Percentiles rank a stretch among this genome's conserved stretches.
phyloP scores from a whole-genome alignment of 495 filamentous ascomycete genomes.

The Neurospora tetraspora region DNA sequence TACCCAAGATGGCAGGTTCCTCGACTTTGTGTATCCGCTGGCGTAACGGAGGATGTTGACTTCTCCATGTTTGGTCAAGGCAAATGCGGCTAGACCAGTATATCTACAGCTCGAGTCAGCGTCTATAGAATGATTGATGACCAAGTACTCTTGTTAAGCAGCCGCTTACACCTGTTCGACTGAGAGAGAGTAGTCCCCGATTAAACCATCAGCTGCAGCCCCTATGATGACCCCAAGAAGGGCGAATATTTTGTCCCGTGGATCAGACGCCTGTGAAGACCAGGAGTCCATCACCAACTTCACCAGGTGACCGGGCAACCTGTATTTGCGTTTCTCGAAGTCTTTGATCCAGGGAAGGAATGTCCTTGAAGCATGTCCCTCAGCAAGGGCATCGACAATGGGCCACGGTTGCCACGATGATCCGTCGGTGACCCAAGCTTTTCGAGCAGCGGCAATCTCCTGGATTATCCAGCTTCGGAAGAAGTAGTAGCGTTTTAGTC shows the following conservation, averaged over 20 bases:
- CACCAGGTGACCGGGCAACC: slow-evolving; percentile 6
- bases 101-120: slow-evolving; percentile 3
- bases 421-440: slow-evolving; percentile 11
- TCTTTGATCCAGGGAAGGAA: slow-evolving; percentile 11
- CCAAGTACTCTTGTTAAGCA: background rate
- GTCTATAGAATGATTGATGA: background rate
- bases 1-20: slow-evolving; percentile 14
- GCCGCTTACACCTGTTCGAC: slow-evolving; percentile 8
- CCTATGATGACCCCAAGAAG: slow-evolving; percentile 14
- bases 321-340: slow-evolving; percentile 8
- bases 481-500: slow-evolving; percentile 11
- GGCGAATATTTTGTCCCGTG: slow-evolving; percentile 21
- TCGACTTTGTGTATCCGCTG: slow-evolving; percentile 5
- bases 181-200: slow-evolving; percentile 14
- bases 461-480: slow-evolving; percentile 19
- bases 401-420: slow-evolving; percentile 10
- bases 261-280: slow-evolving; percentile 14
- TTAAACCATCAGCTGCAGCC: slow-evolving; percentile 8
- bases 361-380: background rate
- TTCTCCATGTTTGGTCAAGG: slow-evolving; percentile 2
- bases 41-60: slow-evolving; percentile 9
- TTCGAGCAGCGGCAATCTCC: slow-evolving; percentile 13
- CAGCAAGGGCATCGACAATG: background rate
- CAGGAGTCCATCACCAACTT: slow-evolving; percentile 14
- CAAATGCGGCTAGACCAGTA: slow-evolving; percentile 11